phyloP scores from a whole-genome alignment of 2,329 filamentous ascomycete species.

The Aspergillus novofumigatus region DNA sequence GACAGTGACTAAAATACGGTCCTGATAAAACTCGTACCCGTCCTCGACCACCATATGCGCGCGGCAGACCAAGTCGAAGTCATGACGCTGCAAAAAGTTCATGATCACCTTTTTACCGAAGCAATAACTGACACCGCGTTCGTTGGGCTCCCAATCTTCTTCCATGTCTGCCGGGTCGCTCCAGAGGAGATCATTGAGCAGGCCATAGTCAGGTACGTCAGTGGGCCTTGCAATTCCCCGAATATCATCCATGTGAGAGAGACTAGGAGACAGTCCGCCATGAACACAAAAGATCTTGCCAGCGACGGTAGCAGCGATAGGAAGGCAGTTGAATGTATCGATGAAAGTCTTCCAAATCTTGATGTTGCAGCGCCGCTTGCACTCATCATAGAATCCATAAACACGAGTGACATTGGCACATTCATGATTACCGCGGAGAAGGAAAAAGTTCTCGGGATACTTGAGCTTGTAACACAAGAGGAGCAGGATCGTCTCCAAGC shows the following conservation, averaged over 20 bases:
- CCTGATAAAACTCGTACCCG: slow-evolving; percentile 97
- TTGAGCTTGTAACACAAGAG: slow-evolving; percentile 96
- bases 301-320: slow-evolving; percentile 93
- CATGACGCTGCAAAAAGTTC: slow-evolving; percentile 88
- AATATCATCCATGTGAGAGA: slow-evolving; percentile 98
- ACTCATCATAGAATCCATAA: slow-evolving; percentile 97
- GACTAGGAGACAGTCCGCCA: slow-evolving; percentile 83
- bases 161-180: slow-evolving; percentile 98
- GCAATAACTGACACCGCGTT: slow-evolving; percentile 94
- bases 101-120: slow-evolving; percentile 98
- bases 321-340: slow-evolving; percentile 92
- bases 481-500: slow-evolving; percentile 87
- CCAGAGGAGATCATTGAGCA: slow-evolving; percentile 94
- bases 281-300: slow-evolving; percentile 98
- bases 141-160: slow-evolving; percentile 95
- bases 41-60: slow-evolving; percentile 99
- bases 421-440: slow-evolving; percentile 91
- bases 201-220: slow-evolving; percentile 92
- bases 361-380: slow-evolving; percentile 91
- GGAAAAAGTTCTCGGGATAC: slow-evolving; percentile 95
- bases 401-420: slow-evolving; percentile 94
- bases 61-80: slow-evolving; percentile 94
- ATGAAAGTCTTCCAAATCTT: slow-evolving; percentile 99
- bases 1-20: slow-evolving; percentile 89
- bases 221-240: slow-evolving; percentile 92